Evolutionary conservation across 768 basidiomycete genomes (phyloP).

Genomic region (Collybiopsis confluens): DNA sequence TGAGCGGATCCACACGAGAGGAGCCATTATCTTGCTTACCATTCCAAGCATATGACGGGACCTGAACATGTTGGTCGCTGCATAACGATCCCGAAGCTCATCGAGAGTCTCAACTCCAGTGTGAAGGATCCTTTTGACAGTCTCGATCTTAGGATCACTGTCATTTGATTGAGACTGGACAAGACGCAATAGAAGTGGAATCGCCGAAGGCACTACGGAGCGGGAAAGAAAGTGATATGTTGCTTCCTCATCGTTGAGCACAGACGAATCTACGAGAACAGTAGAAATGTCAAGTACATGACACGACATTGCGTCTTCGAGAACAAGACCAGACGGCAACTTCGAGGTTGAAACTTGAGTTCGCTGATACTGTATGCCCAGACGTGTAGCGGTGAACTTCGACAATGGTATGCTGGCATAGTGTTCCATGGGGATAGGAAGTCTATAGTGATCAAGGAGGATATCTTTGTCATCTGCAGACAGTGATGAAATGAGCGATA

Average conservation of each 20-base stretch:
- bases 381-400: constrained; percentile 30
- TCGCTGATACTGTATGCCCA: constrained; percentile 23
- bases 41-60: constrained; percentile 35
- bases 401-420: neutral
- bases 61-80: constrained; percentile 23
- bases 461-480: constrained; percentile 43
- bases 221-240: constrained; percentile 34
- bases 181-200: constrained; percentile 9
- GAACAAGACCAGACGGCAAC: constrained; percentile 36
- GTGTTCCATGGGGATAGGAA: constrained; percentile 28
- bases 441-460: constrained; percentile 43
- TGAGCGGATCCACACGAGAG: constrained; percentile 16
- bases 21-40: constrained; percentile 31
- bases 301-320: too few species aligned
- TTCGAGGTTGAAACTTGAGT: constrained; percentile 3
- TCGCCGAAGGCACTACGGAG: constrained; percentile 21
- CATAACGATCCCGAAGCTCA: constrained; percentile 15
- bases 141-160: neutral
- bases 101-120: constrained; percentile 13
- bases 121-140: neutral
- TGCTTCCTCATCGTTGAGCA: constrained; percentile 13
- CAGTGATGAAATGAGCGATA: constrained; percentile 43
- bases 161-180: constrained; percentile 9
- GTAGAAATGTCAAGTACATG: constrained; percentile 36
- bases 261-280: constrained; percentile 18